Base-by-base conservation (phyloP, 768 basidiomycete species). In the Solioccasus polychromus region DNA sequence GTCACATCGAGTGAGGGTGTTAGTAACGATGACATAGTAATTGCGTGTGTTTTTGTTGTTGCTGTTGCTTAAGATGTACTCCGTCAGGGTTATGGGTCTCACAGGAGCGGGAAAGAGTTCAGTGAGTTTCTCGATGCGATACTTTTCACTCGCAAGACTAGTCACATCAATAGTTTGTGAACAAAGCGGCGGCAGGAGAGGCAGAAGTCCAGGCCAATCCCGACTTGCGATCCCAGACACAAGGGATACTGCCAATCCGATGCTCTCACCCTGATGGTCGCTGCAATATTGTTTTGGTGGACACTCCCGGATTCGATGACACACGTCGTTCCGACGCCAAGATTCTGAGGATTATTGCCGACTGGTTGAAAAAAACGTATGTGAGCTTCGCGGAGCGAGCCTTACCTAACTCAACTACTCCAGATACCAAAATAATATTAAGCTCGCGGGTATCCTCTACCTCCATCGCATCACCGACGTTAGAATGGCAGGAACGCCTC, bases 231-330 rank as follows among this genome's bases (percentile, higher is more conserved):
- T 53, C 55, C 26, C 11, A 42, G 35, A 56, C 55, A 19, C 41
- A 12, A 12, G 17, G 12, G 1, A 36, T 58, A 14, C 38, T 44
- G 15, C 10, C 47, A 4, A 15, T 56, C 14, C 47, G 39, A 1
- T 56, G 51, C 36, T n/a, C 15, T 12, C 55, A 56, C 15, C 55
- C 55, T 6, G 51, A 56, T 3, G 44, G 55, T 14, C 43, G 22
- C 30, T 50, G 46, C 22, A 39, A 38, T 24, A 40, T 57, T 24
- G 34, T 57, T 19, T 29, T 57, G 20, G 50, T 55, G 6, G 54
- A 56, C 24, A 57, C 54, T 5, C 54, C 54, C 3, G 54, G 54
- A 26, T 56, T 56, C 20, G 44, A 56, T 11, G 55, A 56, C 18
- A 57, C 51, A 8, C 1, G 20, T 11, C 42, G 45, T 15, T 42